phyloP scores from a whole-genome alignment of 441 rosid genomes.

The Viola pubescens region DNA sequence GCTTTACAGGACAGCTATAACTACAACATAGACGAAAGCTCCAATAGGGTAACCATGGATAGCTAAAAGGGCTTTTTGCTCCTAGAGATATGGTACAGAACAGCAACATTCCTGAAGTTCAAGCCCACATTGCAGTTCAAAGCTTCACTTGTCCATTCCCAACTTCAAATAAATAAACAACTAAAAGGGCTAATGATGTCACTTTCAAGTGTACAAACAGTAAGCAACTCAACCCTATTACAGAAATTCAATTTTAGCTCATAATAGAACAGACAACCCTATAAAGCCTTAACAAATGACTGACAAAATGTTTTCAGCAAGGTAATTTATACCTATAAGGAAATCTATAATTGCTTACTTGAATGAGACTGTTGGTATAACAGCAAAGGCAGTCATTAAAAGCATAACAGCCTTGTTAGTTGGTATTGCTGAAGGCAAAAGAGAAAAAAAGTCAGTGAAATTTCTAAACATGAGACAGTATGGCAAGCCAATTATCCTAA shows the following conservation, averaged over 20 bases:
- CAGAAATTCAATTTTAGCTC: background rate
- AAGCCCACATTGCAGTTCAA: too few relatives aligned
- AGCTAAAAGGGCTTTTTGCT: too few relatives aligned
- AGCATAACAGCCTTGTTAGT: constrained; percentile 45
- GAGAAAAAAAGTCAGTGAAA: background rate
- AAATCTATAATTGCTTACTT: constrained; percentile 46
- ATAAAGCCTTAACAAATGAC: background rate
- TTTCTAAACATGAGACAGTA: too few relatives aligned
- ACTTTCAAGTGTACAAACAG: background rate
- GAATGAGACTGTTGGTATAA: constrained; percentile 61
- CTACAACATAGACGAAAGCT: background rate
- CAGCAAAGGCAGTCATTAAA: constrained; percentile 61
- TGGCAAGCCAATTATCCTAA: too few relatives aligned
- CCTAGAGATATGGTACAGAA: too few relatives aligned
- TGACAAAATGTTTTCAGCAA: background rate
- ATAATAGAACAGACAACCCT: constrained; percentile 1
- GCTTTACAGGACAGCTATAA: background rate
- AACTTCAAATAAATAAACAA: too few relatives aligned
- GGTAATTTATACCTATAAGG: background rate
- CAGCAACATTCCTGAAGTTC: too few relatives aligned
- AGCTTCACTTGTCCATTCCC: too few relatives aligned
- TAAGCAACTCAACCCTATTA: background rate
- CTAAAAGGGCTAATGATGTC: background rate
- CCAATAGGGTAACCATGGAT: too few relatives aligned
- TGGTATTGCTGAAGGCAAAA: constrained; percentile 44